Conservation (phyloP, 2,329 filamentous ascomycete species). For the Pleoardoris graminearum region DNA sequence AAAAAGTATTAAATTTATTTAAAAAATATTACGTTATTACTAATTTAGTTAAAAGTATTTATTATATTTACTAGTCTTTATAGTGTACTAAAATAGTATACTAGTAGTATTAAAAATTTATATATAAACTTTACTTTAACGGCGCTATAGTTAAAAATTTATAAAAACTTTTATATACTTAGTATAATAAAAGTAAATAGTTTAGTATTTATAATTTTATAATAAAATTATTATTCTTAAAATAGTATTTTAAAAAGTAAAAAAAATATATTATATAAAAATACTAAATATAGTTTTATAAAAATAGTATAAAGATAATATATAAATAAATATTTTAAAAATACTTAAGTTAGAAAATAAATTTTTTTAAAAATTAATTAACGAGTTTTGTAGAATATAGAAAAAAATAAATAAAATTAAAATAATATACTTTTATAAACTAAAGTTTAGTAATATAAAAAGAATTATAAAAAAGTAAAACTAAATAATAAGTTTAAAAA, state of each 20-base stretch:
- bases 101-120: conserved; percentile 30
- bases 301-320: conserved; percentile 23
- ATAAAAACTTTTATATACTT: conserved; percentile 22
- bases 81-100: conserved; percentile 31
- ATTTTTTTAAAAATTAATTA: conserved; percentile 26
- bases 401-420: conserved; percentile 18
- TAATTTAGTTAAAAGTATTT: conserved; percentile 17
- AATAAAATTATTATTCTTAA: conserved; percentile 27
- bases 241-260: conserved; percentile 28
- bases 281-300: conserved; percentile 27
- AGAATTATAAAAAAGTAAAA: conserved; percentile 26
- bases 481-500: conserved; percentile 20
- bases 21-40: not conserved
- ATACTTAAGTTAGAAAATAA: conserved; percentile 29
- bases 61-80: conserved; percentile 27
- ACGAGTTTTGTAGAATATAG: conserved; percentile 22
- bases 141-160: conserved; percentile 11
- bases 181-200: conserved; percentile 18
- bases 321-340: conserved; percentile 20
- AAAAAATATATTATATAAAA: conserved; percentile 26
- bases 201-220: conserved; percentile 21
- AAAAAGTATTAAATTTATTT: not conserved
- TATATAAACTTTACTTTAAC: not conserved
- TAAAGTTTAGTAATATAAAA: conserved; percentile 28
- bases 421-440: conserved; percentile 16